Evolutionary conservation across 2,329 filamentous ascomycete species (phyloP), one percentile per base, ranked within the genome.

Genomic region (Uncinocarpus reesii): DNA sequence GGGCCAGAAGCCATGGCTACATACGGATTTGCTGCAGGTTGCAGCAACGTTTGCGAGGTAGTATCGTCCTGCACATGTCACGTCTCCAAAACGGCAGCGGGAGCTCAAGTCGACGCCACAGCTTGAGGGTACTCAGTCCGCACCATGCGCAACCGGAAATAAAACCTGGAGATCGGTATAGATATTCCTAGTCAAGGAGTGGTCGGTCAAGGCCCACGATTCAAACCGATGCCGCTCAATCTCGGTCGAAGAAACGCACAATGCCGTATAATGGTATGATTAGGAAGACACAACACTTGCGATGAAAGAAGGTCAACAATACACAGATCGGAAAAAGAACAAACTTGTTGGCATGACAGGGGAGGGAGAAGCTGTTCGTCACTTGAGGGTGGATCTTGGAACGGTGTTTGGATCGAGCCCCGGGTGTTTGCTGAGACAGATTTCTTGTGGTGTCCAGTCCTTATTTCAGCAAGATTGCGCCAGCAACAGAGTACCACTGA

Each of bases 1-100:
- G 66, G 63, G 50, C 63, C 60, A 55, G 62, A 60, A 59, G 62
- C 61, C 67, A 70, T 69, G 62, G 63, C 66, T 40, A 37, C 47
- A 40, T 41, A 40, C 40, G 35, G 34, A 44, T 20, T 24, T 18
- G 34, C 42, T 40, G 41, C 23, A 5, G n/a, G 23, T 32, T 21
- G 38, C 37, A 36, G 47, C 37, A 21, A 41, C 16, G 23, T 41
- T 41, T 11, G 37, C 11, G 37, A 34, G 7, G 35, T 32, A 16
- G 18, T 32, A 20, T 47, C 45, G 37, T 28, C 15, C 18, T 36
- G 18, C 42, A 48, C 46, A 48, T 48, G 24, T 48, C 46, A 48
- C 38, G 38, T 36, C 15, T 15, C 10, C 34, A 16, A 3, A 10
- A 26, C 15, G 26, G 29, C 21, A 37, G 21, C 8, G 35, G 36